Percentiles rank a stretch among this genome's conserved stretches.
Evolutionary conservation across 768 basidiomycete species (phyloP).

Genomic region (Lactifluus hygrophoroides): DNA sequence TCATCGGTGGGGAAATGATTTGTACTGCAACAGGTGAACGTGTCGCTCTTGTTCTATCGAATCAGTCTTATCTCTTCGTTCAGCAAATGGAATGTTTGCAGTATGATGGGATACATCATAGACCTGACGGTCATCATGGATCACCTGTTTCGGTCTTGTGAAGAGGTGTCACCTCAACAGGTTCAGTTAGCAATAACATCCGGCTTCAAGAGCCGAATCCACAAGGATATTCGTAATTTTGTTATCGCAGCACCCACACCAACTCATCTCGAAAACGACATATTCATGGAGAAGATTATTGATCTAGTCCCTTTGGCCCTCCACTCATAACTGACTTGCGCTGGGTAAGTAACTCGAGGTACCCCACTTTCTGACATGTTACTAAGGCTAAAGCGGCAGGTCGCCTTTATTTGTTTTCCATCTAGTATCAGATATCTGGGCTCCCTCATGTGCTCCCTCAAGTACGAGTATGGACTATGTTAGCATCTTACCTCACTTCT

Average conservation of each 20-base stretch:
- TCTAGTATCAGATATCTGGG: no score
- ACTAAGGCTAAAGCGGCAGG: background rate
- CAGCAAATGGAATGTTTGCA: background rate
- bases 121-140: background rate
- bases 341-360: background rate
- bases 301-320: background rate
- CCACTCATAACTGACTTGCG: background rate
- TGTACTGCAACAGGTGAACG: background rate
- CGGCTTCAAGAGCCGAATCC: background rate
- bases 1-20: background rate
- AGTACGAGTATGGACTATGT: background rate
- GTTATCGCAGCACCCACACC: background rate
- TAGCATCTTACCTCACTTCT: background rate
- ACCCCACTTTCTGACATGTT: background rate
- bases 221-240: background rate
- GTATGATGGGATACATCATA: constrained; percentile 6
- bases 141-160: background rate
- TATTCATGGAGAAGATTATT: background rate
- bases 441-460: no score
- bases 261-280: background rate
- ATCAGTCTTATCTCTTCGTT: no score
- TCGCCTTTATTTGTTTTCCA: background rate
- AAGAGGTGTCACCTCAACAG: background rate
- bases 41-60: no score
- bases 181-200: background rate